Evolutionary conservation across 192 early-diverging fungal species (phyloP).

Genomic region (Coemansia sp.): DNA sequence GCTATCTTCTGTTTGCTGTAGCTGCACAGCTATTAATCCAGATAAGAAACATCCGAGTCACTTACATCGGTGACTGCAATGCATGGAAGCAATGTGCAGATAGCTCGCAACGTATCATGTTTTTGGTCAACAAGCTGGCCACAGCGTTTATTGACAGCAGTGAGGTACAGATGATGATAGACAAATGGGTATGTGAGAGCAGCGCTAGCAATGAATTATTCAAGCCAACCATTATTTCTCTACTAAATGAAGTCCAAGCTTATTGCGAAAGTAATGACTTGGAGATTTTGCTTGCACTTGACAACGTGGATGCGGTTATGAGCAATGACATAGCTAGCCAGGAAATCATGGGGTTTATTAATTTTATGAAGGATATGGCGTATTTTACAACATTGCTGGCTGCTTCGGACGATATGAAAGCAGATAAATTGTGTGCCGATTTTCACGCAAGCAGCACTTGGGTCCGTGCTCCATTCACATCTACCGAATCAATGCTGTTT

Average conservation of each 20-base stretch:
- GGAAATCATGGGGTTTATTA: slow-evolving; percentile 2
- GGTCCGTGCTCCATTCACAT: slow-evolving; percentile 5
- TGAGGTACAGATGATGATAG: slow-evolving; percentile 8
- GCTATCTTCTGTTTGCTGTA: slow-evolving; percentile 17
- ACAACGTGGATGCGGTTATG: slow-evolving; percentile 12
- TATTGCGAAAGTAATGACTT: slow-evolving; percentile 12
- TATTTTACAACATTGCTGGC: slow-evolving; percentile 9
- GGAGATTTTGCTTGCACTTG: slow-evolving; percentile 14
- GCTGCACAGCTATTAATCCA: slow-evolving; percentile 14
- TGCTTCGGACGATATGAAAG: slow-evolving; percentile 21
- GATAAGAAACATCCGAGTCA: slow-evolving; percentile 7
- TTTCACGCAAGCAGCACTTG: slow-evolving; percentile 7
- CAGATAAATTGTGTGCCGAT: neutral
- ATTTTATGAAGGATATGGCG: slow-evolving; percentile 8
- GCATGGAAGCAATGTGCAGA: slow-evolving; percentile 4
- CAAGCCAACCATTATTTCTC: neutral
- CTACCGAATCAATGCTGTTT: slow-evolving; percentile 9
- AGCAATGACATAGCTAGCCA: neutral
- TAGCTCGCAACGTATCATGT: slow-evolving; percentile 6
- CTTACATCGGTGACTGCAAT: slow-evolving; percentile 21
- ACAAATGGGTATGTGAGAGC: slow-evolving; percentile 5
- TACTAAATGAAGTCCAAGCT: slow-evolving; percentile 4
- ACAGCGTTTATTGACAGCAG: slow-evolving; percentile 17
- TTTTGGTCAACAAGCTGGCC: slow-evolving; percentile 15
- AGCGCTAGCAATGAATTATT: neutral